These are phyloP conservation scores for Macrocystidia cucumis DNA, from an alignment of 1,284 basidiomycete species.

Conservation along the genomic window DNA sequence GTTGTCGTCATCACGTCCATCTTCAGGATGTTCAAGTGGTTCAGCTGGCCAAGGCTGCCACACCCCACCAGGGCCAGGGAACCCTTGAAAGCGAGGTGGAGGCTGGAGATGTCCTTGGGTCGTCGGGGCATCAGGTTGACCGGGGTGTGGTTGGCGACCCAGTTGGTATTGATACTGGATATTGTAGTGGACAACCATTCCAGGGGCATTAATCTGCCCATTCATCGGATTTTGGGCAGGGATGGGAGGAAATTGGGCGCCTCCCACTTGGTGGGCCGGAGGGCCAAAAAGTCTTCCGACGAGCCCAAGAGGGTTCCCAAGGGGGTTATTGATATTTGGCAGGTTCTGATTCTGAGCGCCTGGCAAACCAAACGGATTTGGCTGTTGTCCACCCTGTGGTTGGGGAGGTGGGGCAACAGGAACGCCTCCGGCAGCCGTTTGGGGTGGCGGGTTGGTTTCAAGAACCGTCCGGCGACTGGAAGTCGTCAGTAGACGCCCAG, in stretches of 20 bases:
- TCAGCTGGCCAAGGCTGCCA: slow-evolving; percentile 51
- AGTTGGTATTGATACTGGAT: slow-evolving; percentile 48
- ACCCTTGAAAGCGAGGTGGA: slow-evolving; percentile 44
- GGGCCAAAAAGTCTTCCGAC: slow-evolving; percentile 43
- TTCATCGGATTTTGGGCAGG: slow-evolving; percentile 11
- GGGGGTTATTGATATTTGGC: slow-evolving; percentile 19
- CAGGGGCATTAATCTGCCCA: slow-evolving; percentile 13
- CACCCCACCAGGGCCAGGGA: slow-evolving; percentile 51
- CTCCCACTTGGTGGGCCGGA: slow-evolving; percentile 18
- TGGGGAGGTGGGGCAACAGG: slow-evolving; percentile 19
- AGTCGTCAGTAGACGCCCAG: slow-evolving; percentile 7
- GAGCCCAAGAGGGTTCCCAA: slow-evolving; percentile 36
- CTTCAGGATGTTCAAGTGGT: slow-evolving; percentile 6
- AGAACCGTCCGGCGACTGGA: slow-evolving; percentile 81
- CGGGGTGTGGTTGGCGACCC: slow-evolving; percentile 21
- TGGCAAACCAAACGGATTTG: slow-evolving; percentile 9
- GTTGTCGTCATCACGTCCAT: slow-evolving; percentile 6
- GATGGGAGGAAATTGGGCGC: slow-evolving; percentile 10
- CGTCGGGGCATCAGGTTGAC: slow-evolving; percentile 20
- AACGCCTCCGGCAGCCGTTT: slow-evolving; percentile 20
- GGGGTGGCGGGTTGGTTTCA: slow-evolving; percentile 36
- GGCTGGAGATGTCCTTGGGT: no score
- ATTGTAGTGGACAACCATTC: slow-evolving; percentile 46
- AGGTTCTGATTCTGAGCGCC: slow-evolving; percentile 12
- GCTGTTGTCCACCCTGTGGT: slow-evolving; percentile 11